Evolutionary conservation across 495 filamentous ascomycete genomes (phyloP).

Genomic region (Lasiosphaeriaceae sp.): DNA sequence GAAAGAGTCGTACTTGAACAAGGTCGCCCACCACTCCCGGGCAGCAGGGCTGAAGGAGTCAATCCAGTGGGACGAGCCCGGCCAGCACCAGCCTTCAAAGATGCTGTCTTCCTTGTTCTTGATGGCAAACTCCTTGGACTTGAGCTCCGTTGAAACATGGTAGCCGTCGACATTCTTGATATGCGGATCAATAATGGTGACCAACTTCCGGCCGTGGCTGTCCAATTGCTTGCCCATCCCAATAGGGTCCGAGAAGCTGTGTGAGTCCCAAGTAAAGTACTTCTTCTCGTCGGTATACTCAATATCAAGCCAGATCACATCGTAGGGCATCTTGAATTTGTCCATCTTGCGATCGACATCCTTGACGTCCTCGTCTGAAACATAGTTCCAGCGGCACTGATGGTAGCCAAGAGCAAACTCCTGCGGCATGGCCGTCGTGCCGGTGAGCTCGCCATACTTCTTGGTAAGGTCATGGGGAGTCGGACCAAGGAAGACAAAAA

Average conservation of each 20-base stretch:
- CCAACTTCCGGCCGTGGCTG: slow-evolving; percentile 79
- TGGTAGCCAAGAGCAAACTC: slow-evolving; percentile 91
- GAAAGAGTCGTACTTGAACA: slow-evolving; percentile 85
- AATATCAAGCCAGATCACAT: slow-evolving; percentile 98
- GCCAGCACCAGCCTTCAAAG: slow-evolving; percentile 98
- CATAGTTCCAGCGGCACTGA: slow-evolving; percentile 98
- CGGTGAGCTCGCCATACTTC: slow-evolving; percentile 86
- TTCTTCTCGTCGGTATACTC: slow-evolving; percentile 95
- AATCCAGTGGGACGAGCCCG: slow-evolving; percentile 91
- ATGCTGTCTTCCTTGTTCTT: slow-evolving; percentile 84
- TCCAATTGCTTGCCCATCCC: slow-evolving; percentile 85
- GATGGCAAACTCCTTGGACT: slow-evolving; percentile 74
- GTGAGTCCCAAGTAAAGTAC: slow-evolving; percentile 94
- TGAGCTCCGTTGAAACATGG: slow-evolving; percentile 71
- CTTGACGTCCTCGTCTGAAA: slow-evolving; percentile 92
- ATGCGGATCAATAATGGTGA: slow-evolving; percentile 93
- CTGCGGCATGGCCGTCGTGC: slow-evolving; percentile 85
- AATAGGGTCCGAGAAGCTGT: slow-evolving; percentile 79
- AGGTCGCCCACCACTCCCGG: slow-evolving; percentile 78
- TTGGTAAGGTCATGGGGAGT: slow-evolving; percentile 74
- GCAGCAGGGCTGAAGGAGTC: slow-evolving; percentile 90
- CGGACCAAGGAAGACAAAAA: slow-evolving; percentile 92
- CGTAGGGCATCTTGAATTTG: slow-evolving; percentile 90
- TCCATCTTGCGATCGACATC: slow-evolving; percentile 96
- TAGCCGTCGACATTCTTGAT: slow-evolving; percentile 89